These are phyloP conservation scores for Lachnellula hyalina DNA, from an alignment of 2,329 filamentous ascomycete genomes.

Conservation along the genomic window DNA sequence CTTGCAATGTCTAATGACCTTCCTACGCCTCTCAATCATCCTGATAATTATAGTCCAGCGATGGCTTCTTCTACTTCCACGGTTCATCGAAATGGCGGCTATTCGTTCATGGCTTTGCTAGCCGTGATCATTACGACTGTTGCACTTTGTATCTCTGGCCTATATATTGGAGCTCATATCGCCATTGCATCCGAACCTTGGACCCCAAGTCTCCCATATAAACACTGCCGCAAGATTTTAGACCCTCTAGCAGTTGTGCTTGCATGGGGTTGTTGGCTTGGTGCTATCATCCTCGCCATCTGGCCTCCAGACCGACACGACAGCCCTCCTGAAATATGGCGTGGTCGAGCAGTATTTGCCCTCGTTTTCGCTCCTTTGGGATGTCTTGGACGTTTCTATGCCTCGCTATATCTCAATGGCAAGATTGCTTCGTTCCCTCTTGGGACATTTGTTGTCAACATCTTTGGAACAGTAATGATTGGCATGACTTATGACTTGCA, in stretches of 20 bases:
- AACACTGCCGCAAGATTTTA: constrained; percentile 51
- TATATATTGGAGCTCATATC: constrained; percentile 70
- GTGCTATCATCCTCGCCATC: constrained; percentile 64
- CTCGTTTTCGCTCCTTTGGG: constrained; percentile 79
- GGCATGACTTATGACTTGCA: constrained; percentile 77
- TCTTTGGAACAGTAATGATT: constrained; percentile 68
- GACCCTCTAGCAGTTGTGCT: constrained; percentile 61
- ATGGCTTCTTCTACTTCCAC: constrained; percentile 32
- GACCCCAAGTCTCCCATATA: constrained; percentile 56
- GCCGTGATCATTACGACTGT: constrained; percentile 71
- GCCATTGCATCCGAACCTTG: constrained; percentile 55
- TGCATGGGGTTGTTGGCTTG: constrained; percentile 72
- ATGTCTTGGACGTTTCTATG: constrained; percentile 69
- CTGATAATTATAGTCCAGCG: constrained; percentile 31
- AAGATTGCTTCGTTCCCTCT: constrained; percentile 66
- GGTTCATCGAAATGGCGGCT: constrained; percentile 60
- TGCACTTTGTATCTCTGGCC: constrained; percentile 61
- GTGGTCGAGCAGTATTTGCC: constrained; percentile 68
- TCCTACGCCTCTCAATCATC: constrained; percentile 41
- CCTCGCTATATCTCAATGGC: constrained; percentile 65
- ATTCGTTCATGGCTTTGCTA: constrained; percentile 76
- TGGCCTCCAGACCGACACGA: constrained; percentile 58
- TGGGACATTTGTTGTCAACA: constrained; percentile 80
- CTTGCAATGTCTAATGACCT: constrained; percentile 74
- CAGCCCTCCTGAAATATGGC: constrained; percentile 56